These are phyloP conservation scores for Plantago major DNA, from an alignment of 257 asterid species.

Conservation along the genomic window DNA sequence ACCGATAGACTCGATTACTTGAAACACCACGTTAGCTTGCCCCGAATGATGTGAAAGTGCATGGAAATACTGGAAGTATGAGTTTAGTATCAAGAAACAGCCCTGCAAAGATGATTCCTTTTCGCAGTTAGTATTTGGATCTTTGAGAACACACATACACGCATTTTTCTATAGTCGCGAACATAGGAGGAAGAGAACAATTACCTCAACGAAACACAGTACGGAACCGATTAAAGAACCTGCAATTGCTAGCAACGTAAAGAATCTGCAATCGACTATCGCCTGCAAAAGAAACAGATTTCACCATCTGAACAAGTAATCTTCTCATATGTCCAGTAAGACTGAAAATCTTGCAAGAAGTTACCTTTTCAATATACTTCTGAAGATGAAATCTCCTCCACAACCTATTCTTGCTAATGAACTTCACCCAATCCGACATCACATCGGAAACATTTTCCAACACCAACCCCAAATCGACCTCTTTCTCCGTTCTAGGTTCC, in stretches of 20 bases:
- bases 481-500: constrained; percentile 34
- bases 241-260: constrained; percentile 62
- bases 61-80: constrained; percentile 56
- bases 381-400: constrained; percentile 43
- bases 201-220: constrained; percentile 68
- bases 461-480: constrained; percentile 31
- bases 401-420: constrained; percentile 26
- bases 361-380: constrained; percentile 64
- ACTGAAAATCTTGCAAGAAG: not conserved
- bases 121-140: not conserved
- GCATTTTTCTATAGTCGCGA: not conserved
- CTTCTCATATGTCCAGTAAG: not conserved
- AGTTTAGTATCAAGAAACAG: constrained; percentile 37
- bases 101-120: constrained; percentile 46
- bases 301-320: not conserved
- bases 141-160: not conserved
- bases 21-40: constrained; percentile 52
- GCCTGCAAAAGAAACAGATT: constrained; percentile 35
- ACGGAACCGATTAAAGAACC: constrained; percentile 77
- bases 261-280: constrained; percentile 79
- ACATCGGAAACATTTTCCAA: constrained; percentile 21
- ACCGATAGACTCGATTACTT: constrained; percentile 73
- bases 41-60: constrained; percentile 37
- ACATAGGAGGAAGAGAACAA: not conserved
- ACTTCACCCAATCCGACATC: constrained; percentile 26